A percentile compares a stretch with the other conserved stretches of the same genome.
phyloP scores from a whole-genome alignment of 2,329 filamentous ascomycete genomes.

The Colletotrichum trifolii region DNA sequence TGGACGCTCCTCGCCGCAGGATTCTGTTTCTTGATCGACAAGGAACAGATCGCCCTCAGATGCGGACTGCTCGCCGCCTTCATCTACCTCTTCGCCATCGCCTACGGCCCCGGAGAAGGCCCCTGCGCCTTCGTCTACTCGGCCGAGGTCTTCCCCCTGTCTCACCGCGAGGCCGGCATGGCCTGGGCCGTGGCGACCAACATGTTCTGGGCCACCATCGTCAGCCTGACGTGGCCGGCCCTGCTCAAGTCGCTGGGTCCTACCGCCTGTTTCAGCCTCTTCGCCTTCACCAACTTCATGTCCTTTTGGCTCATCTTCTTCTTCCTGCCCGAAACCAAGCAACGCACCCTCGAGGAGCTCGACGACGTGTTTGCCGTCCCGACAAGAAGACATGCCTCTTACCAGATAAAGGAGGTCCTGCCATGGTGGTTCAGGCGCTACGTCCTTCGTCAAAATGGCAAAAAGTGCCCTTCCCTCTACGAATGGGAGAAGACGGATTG shows the following conservation, averaged over 20 bases:
- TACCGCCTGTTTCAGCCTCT: conserved; percentile 50
- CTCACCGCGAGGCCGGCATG: conserved; percentile 73
- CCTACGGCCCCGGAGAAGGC: conserved; percentile 71
- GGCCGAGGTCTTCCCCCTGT: conserved; percentile 73
- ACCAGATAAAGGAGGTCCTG: conserved; percentile 43
- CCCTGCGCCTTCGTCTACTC: conserved; percentile 71
- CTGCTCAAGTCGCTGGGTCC: conserved; percentile 51
- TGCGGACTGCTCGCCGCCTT: conserved; percentile 66
- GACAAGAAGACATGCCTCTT: conserved; percentile 44
- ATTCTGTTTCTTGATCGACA: conserved; percentile 49
- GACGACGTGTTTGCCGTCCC: conserved; percentile 52
- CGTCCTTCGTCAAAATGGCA: not conserved
- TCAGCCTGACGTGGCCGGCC: conserved; percentile 63
- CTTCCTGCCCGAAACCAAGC: conserved; percentile 62
- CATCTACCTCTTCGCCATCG: conserved; percentile 73
- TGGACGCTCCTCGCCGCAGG: conserved; percentile 63
- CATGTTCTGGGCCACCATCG: conserved; percentile 63
- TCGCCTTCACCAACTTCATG: conserved; percentile 57
- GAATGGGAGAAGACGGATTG: conserved; percentile 12
- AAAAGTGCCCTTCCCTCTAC: conserved; percentile 12
- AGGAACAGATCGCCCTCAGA: conserved; percentile 51
- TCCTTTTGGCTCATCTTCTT: conserved; percentile 61
- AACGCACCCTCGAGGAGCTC: conserved; percentile 59
- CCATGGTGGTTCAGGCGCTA: conserved; percentile 29
- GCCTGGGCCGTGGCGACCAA: conserved; percentile 70